phyloP scores from a whole-genome alignment of 2,329 filamentous ascomycete genomes.

The Coleophoma crateriformis region DNA sequence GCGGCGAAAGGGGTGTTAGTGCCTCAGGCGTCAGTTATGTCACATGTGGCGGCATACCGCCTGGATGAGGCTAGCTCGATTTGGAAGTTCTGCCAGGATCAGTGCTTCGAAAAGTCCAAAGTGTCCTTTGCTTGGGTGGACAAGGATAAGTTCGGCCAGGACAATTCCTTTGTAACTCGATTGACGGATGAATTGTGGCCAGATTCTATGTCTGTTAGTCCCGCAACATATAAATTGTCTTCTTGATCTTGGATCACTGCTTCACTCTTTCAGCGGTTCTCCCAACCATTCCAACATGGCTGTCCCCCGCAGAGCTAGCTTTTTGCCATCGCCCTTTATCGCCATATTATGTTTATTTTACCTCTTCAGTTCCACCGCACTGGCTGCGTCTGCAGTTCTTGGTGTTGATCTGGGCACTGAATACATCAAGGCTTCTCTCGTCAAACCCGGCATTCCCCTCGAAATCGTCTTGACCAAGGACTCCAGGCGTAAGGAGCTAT shows the following conservation, averaged over 20 bases:
- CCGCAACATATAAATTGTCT: conserved; percentile 15
- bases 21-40: too few species aligned
- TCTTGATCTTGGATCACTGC: conserved; percentile 10
- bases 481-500: conserved; percentile 90
- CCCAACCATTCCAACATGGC: conserved; percentile 19
- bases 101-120: conserved; percentile 7
- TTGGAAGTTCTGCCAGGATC: too few species aligned
- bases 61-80: too few species aligned
- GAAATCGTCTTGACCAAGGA: conserved; percentile 98
- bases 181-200: conserved; percentile 10
- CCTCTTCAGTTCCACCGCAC: conserved; percentile 25
- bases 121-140: conserved; percentile 17
- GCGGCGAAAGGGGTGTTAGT: too few species aligned
- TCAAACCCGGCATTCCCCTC: conserved; percentile 94
- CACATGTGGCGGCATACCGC: too few species aligned
- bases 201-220: conserved; percentile 19
- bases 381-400: conserved; percentile 62
- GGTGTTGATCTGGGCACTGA: conserved; percentile 94
- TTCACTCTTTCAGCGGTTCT: conserved; percentile 22
- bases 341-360: conserved; percentile 24
- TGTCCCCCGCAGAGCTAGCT: conserved; percentile 8
- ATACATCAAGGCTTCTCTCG: conserved; percentile 92
- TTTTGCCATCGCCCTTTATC: conserved; percentile 19
- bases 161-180: conserved; percentile 15
- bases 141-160: conserved; percentile 11